A percentile compares a stretch with the other conserved stretches of the same genome.
phyloP scores from a whole-genome alignment of 192 early-diverging fungal genomes.

The Haplosporangium gracile region DNA sequence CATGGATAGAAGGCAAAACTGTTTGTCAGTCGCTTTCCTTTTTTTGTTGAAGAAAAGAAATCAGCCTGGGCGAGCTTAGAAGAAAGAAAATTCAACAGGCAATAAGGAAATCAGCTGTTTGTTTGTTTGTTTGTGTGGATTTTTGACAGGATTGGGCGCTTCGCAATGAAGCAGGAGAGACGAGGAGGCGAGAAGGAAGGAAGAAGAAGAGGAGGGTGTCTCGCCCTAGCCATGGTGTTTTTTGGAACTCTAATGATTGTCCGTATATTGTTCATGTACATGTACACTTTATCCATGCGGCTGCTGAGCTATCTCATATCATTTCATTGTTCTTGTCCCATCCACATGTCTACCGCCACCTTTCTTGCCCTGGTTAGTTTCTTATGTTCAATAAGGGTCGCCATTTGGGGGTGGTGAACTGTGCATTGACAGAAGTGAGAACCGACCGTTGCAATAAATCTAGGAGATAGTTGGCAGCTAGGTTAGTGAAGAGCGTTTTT shows the following conservation, averaged over 20 bases:
- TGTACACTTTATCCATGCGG: too few species aligned
- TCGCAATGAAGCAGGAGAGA: background rate
- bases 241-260: background rate
- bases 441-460: too few species aligned
- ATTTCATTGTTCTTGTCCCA: background rate
- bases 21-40: conserved; percentile 6
- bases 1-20: background rate
- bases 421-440: too few species aligned
- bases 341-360: background rate
- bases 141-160: background rate
- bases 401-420: too few species aligned
- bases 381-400: too few species aligned
- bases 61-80: background rate
- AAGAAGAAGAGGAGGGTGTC: too few species aligned
- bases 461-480: too few species aligned
- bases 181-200: background rate
- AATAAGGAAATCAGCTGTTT: background rate
- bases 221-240: background rate
- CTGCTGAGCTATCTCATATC: too few species aligned
- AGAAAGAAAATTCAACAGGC: too few species aligned
- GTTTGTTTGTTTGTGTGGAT: background rate
- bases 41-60: background rate
- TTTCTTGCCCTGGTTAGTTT: background rate
- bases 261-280: background rate
- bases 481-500: too few species aligned